Conservation (phyloP, 1,284 basidiomycete genomes). For the Melampsora larici-populina region DNA sequence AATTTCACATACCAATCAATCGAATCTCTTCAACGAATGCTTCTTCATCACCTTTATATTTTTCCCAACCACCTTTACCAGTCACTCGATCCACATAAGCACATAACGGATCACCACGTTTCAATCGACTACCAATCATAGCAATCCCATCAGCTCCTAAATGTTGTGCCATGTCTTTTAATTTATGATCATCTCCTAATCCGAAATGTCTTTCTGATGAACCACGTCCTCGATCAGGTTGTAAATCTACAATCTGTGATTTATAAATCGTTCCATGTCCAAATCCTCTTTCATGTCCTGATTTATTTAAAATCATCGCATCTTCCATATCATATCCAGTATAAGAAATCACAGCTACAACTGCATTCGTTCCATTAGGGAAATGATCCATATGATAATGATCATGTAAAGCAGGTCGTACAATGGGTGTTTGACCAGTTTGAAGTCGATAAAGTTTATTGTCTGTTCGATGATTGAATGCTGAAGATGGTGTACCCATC, state of each 20-base stretch:
- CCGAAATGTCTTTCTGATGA: constrained; percentile 71
- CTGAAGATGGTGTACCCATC: constrained; percentile 96
- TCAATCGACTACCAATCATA: constrained; percentile 67
- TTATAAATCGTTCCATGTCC: constrained; percentile 97
- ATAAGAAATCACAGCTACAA: constrained; percentile 99
- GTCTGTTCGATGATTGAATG: constrained; percentile 85
- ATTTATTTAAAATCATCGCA: constrained; percentile 99
- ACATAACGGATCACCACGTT: constrained; percentile 71
- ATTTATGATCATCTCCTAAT: constrained; percentile 61
- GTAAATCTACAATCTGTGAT: constrained; percentile 84
- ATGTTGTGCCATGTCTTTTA: constrained; percentile 60
- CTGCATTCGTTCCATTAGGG: constrained; percentile 96
- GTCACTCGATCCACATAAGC: constrained; percentile 86
- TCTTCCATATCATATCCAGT: constrained; percentile 99
- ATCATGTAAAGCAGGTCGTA: constrained; percentile 85
- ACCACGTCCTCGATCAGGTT: constrained; percentile 50
- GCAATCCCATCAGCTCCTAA: constrained; percentile 85
- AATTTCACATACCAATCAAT: constrained; percentile 70
- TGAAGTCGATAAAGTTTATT: constrained; percentile 98
- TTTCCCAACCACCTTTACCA: constrained; percentile 77
- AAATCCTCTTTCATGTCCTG: constrained; percentile 95
- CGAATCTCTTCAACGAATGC: constrained; percentile 91
- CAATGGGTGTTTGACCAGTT: constrained; percentile 89
- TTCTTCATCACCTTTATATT: constrained; percentile 94
- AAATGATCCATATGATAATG: constrained; percentile 98